Base-by-base conservation (phyloP, 139 green algal genomes). In the Zygnema cylindricum region DNA sequence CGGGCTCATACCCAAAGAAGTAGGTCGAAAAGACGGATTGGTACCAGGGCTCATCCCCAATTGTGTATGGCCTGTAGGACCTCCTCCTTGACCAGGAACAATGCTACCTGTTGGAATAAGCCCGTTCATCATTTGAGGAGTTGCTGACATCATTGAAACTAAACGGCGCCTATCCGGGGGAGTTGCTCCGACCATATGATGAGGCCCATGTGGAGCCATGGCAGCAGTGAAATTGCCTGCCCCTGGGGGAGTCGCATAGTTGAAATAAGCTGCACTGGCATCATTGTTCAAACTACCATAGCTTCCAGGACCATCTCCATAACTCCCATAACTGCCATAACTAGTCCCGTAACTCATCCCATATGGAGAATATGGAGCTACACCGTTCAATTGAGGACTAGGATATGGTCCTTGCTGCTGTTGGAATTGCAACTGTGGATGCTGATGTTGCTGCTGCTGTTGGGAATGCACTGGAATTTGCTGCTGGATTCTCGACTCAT, bases 1-100 rank as follows among this genome's bases (percentile, higher is more conserved):
- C 22, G 82, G 82, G 69, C 82, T 87, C 30, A 40, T 39, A 39
- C 82, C 82, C 30, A 87, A 55, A 21, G 69, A 82, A 39, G 40
- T 84, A 16, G 71, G 71, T 43, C 71, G 3, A 16, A 79, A 79
- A 35, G 33, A 73, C 22, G 41, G 49, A 54, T 84, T 69, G 77
- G 30, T 21, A 30, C 41, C 55, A 35, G 35, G 77, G 77, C 77
- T 57, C n/a, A 84, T 35, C 22, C 77, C 77, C 77, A 69, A 54
- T 16, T 79, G 71, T 3, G 71, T 16, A 79, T 79, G 71, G 71
- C 36, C 71, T 11, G 43, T 16, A 76, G 42, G 79, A 30, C 32
- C 79, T 84, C 41, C 40, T 77, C 36, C 35, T 32, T 36, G 23
- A 42, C 77, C 33, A 23, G 54, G 73, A 21, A 22, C 73, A 21